Percentiles rank a stretch among this genome's conserved stretches.
Evolutionary conservation across 108 stramenopile genomes (phyloP).

Genomic region (Aurantiochytrium sp.): DNA sequence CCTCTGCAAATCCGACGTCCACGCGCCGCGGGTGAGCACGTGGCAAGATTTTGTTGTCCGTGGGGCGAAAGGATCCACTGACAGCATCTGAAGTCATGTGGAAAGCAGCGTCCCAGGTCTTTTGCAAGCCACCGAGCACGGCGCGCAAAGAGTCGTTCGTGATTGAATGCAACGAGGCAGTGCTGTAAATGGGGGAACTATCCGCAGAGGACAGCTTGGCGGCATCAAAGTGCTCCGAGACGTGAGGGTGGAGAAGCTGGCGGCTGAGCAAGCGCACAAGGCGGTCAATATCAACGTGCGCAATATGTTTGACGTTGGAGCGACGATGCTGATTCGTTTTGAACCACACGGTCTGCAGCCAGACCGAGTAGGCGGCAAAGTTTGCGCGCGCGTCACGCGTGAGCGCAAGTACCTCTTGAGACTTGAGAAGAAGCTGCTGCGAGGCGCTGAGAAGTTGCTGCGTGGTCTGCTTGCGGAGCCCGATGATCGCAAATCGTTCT

Average conservation of each 20-base stretch:
- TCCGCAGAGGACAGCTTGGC: not conserved
- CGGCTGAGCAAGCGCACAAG: not conserved
- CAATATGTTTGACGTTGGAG: not conserved
- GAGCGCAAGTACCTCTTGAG: not conserved
- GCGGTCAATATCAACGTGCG: not conserved
- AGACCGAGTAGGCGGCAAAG: conserved; percentile 2
- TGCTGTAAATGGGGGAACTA: not conserved
- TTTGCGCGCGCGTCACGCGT: not conserved
- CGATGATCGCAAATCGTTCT: not conserved
- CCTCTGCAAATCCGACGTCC: not conserved
- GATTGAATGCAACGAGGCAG: not conserved
- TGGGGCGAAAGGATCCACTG: not conserved
- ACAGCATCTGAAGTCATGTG: conserved; percentile 1
- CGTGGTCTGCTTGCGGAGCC: not conserved
- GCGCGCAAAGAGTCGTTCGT: not conserved
- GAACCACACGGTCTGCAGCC: not conserved
- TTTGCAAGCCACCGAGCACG: not conserved
- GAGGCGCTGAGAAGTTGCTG: not conserved
- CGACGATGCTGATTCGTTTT: not conserved
- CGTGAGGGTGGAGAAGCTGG: not conserved
- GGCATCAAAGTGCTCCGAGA: not conserved
- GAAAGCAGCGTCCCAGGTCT: not conserved
- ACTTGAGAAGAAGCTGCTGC: not conserved
- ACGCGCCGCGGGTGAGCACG: not conserved
- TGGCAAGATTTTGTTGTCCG: not conserved